Percentiles rank a stretch among this genome's conserved stretches.
Conservation (phyloP, 495 filamentous ascomycete genomes). For the Trichoderma erinaceum region DNA sequence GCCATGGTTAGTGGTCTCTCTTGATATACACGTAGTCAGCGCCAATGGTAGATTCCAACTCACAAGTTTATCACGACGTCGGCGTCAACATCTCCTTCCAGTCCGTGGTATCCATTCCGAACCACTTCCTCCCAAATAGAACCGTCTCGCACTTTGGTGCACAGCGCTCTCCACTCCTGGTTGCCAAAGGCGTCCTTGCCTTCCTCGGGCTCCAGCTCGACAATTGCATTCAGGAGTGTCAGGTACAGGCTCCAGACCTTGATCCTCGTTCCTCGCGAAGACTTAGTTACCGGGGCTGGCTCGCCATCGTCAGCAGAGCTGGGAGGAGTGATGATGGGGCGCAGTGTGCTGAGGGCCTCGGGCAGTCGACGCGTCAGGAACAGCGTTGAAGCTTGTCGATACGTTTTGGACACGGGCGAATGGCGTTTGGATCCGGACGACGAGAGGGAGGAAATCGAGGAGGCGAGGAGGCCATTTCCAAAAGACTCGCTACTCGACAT, state of each 20-base stretch:
- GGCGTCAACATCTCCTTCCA: slow-evolving; percentile 84
- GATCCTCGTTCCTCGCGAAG: slow-evolving; percentile 70
- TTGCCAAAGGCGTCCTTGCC: slow-evolving; percentile 81
- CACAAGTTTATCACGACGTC: slow-evolving; percentile 93
- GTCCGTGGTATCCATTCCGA: slow-evolving; percentile 72
- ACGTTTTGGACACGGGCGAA: slow-evolving; percentile 68
- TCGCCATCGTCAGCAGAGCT: slow-evolving; percentile 33
- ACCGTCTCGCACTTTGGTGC: slow-evolving; percentile 74
- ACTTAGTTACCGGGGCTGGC: slow-evolving; percentile 63
- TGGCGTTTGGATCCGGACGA: slow-evolving; percentile 48
- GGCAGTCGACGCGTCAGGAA: slow-evolving; percentile 88
- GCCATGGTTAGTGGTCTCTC: slow-evolving; percentile 16
- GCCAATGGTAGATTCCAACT: slow-evolving; percentile 25
- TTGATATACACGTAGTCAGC: neutral
- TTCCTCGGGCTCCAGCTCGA: slow-evolving; percentile 83
- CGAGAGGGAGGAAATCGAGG: slow-evolving; percentile 42
- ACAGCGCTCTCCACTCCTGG: slow-evolving; percentile 73
- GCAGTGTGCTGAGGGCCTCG: slow-evolving; percentile 76
- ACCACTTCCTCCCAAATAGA: slow-evolving; percentile 91
- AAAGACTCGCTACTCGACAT: slow-evolving; percentile 19
- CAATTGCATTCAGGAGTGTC: slow-evolving; percentile 81
- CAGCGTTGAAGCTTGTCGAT: slow-evolving; percentile 82
- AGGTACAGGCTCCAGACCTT: slow-evolving; percentile 98
- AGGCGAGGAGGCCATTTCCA: slow-evolving; percentile 34
- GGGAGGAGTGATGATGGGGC: slow-evolving; percentile 63